Percentiles rank a stretch among this genome's conserved stretches.
Evolutionary conservation across 129 eudicot genomes (phyloP).

Genomic region (Flaveria brownii): DNA sequence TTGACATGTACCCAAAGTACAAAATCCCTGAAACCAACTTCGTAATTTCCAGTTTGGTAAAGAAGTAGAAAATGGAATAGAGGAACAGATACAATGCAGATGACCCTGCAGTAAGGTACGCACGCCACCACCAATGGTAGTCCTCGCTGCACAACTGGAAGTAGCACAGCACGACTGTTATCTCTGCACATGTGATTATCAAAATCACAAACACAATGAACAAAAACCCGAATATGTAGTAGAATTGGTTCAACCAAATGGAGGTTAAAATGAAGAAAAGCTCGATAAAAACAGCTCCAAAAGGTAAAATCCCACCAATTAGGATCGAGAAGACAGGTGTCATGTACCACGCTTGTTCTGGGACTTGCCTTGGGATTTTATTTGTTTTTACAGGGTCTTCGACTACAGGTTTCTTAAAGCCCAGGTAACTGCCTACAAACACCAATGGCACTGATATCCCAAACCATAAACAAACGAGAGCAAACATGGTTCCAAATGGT

Average conservation of each 20-base stretch:
- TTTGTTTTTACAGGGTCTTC: slow-evolving; percentile 93
- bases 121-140: slow-evolving; percentile 96
- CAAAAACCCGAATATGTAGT: slow-evolving; percentile 85
- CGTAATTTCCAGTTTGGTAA: slow-evolving; percentile 81
- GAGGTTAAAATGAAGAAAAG: slow-evolving; percentile 85
- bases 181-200: slow-evolving; percentile 82
- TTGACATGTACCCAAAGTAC: slow-evolving; percentile 80
- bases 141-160: slow-evolving; percentile 94
- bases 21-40: slow-evolving; percentile 80
- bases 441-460: slow-evolving; percentile 94
- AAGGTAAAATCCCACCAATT: slow-evolving; percentile 87
- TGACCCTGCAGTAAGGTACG: slow-evolving; percentile 82
- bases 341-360: slow-evolving; percentile 97
- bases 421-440: slow-evolving; percentile 88
- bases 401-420: slow-evolving; percentile 74
- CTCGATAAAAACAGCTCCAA: slow-evolving; percentile 93
- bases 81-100: slow-evolving; percentile 82
- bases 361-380: slow-evolving; percentile 83
- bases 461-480: slow-evolving; percentile 83
- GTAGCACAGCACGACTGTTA: slow-evolving; percentile 77
- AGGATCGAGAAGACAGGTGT: slow-evolving; percentile 76
- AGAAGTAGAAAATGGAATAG: slow-evolving; percentile 78
- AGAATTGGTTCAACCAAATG: slow-evolving; percentile 89
- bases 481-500: slow-evolving; percentile 94
- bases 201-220: slow-evolving; percentile 83